Base-by-base conservation (phyloP, 2,329 filamentous ascomycete genomes). In the Didymella exigua region DNA sequence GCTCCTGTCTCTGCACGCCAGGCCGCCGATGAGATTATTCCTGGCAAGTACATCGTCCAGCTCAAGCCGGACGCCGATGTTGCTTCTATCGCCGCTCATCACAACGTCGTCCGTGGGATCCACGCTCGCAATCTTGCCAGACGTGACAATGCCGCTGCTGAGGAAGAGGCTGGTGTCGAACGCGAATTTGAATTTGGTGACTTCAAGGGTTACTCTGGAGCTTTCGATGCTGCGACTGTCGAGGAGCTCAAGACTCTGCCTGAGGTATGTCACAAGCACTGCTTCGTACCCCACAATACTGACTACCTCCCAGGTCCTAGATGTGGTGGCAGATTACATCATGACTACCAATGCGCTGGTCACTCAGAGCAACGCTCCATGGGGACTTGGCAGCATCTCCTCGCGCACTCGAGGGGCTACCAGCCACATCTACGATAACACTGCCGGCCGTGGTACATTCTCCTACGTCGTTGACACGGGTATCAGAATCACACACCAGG, bases 391-490 rank as follows among this genome's bases (percentile, higher is more conserved):
- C 8, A 60, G 59, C 40, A 71, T 75, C 19, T 74, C 70, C 0
- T 70, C 68, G 4, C 58, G 61, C 10, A 60, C 51, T 2, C 21
- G 37, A 4, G 59, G 58, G 27, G 60, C 65, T 5, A 61, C 49
- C 4, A 53, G 52, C 29, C 72, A 73, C 54, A 47, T 68, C 29
- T 73, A 70, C 30, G 71, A 73, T 33, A 40, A 47, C 1, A 58
- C 50, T 16, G 66, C 61, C 9, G 69, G 69, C n/a, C 24, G 61
- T 4, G 68, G 62, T 23, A 70, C 62, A 0, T 72, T 61, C 50
- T 65, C 61, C 16, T 89, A 84, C 68, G 76, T 89, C 16, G 79
- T 89, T n/a, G 86, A 89, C 71, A 88, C 86, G 2, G 87, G 86
- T 58, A 82, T 89, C 69, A 74, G 76, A 37, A 72, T 73, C 27